These are phyloP conservation scores for Tirmania nivea DNA, from an alignment of 495 filamentous ascomycete species.

Conservation along the genomic window DNA sequence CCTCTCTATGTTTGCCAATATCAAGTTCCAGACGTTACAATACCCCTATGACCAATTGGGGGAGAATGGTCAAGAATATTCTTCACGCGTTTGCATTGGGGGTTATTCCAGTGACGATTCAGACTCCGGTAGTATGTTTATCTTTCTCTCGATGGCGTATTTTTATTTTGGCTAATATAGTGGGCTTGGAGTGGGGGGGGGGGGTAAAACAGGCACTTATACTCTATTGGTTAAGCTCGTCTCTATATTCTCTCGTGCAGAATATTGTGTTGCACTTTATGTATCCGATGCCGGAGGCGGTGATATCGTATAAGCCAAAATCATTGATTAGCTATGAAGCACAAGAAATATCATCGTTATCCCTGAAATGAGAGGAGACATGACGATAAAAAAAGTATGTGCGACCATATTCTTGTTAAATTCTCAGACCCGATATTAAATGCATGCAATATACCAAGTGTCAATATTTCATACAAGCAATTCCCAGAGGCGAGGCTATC, in stretches of 20 bases:
- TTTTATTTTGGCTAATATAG: conserved; percentile 14
- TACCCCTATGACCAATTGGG: conserved; percentile 2
- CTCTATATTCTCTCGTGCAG: conserved; percentile 19
- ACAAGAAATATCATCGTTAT: neutral
- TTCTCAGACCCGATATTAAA: too few species aligned
- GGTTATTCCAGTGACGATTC: conserved; percentile 26
- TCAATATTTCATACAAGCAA: too few species aligned
- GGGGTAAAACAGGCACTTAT: conserved; percentile 30
- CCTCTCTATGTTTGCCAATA: conserved; percentile 25
- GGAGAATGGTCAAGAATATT: conserved; percentile 18
- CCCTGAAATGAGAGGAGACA: too few species aligned
- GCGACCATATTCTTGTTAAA: too few species aligned
- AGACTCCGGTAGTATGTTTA: conserved; percentile 5
- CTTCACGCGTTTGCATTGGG: conserved; percentile 22
- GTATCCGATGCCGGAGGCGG: conserved; percentile 12
- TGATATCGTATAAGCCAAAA: neutral
- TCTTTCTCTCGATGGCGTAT: conserved; percentile 7
- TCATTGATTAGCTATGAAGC: neutral
- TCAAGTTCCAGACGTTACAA: conserved; percentile 11
- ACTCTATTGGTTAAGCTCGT: conserved; percentile 47
- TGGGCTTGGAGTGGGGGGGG: too few species aligned
- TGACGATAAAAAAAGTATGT: too few species aligned
- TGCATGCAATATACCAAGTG: too few species aligned
- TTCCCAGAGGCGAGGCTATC: too few species aligned
- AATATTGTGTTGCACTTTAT: conserved; percentile 12